Evolutionary conservation across 106 monocot species (phyloP), one percentile per base, ranked within the genome.

Genomic region (Triglochin maritima): DNA sequence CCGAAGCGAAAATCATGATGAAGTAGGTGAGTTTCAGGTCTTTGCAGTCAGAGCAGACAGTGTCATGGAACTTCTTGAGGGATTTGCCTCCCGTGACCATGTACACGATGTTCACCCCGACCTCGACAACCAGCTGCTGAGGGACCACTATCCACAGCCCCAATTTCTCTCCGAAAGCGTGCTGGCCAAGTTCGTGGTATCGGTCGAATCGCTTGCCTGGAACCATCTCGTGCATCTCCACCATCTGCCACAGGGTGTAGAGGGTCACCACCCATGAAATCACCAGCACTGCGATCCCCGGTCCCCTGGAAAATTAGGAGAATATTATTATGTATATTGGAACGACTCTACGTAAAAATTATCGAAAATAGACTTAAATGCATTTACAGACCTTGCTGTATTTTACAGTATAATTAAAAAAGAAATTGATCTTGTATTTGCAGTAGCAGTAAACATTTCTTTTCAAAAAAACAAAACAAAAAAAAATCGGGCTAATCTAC

Each of bases 71-170:
- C 29, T 29, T 29, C 29, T 29, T 29, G 29, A 29, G 77, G 48
- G 59, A 81, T 66, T 81, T 73, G 50, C 81, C 81, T 7, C 81
- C 81, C 3, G 78, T 81, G 46, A 81, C 81, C 81, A 81, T 81
- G 72, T 81, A 81, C 43, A 81, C 81, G 3, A 59, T 72, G 57
- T 69, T 57, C 16, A 57, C 57, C 6, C 81, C 72, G 13, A 81
- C 48, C 50, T 81, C 65, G 7, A 81, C 81, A 42, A 72, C 64
- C 49, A 81, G 63, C 68, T 81, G 81, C 48, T 81, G 81, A 2
- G 81, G 81, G 9, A 77, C 76, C 9, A 77, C 76, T 5, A 81
- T 68, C 81, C 81, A 81, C 7, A 72, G 56, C 9, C 81, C 81
- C 2, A 81, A 72, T 56, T 50, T 43, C 12, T 44, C 64, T 2